phyloP scores from a whole-genome alignment of 192 early-diverging fungal species.

The Martensiomyces pterosporus region DNA sequence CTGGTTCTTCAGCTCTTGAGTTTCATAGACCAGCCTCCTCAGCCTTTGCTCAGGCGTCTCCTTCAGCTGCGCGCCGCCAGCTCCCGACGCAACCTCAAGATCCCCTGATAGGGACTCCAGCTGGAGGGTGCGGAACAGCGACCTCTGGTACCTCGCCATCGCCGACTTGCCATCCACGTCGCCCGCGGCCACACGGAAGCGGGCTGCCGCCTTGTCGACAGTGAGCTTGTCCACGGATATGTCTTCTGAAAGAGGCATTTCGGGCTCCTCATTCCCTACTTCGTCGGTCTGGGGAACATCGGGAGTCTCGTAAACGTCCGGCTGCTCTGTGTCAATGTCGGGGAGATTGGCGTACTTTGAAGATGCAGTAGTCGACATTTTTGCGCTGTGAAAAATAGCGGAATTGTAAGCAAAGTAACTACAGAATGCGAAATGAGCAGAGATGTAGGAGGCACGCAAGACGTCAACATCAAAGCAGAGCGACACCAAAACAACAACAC shows the following conservation, averaged over 20 bases:
- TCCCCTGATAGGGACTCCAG: slow-evolving; percentile 22
- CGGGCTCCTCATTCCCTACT: slow-evolving; percentile 10
- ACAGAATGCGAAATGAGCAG: too few relatives aligned
- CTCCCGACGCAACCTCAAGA: slow-evolving; percentile 4
- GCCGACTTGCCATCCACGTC: slow-evolving; percentile 16
- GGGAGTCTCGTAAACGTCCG: slow-evolving; percentile 85
- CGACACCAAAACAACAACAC: too few relatives aligned
- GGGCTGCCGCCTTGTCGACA: slow-evolving; percentile 10
- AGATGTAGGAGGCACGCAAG: too few relatives aligned
- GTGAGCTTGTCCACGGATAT: slow-evolving; percentile 10
- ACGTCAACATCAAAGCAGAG: too few relatives aligned
- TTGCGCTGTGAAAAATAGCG: not conserved
- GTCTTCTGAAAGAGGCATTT: slow-evolving; percentile 21
- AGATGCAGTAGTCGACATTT: slow-evolving; percentile 27
- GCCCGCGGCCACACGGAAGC: slow-evolving; percentile 29
- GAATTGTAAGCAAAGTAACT: not conserved
- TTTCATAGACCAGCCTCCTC: slow-evolving; percentile 74
- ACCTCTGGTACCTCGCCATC: slow-evolving; percentile 31
- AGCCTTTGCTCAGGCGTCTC: slow-evolving; percentile 76
- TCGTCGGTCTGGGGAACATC: slow-evolving; percentile 45
- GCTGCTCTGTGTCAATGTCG: slow-evolving; percentile 64
- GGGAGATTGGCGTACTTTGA: slow-evolving; percentile 75
- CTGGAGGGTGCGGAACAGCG: slow-evolving; percentile 37
- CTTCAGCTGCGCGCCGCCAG: slow-evolving; percentile 33
- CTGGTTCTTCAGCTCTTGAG: slow-evolving; percentile 73